Evolutionary conservation across 1,284 basidiomycete genomes (phyloP).

Genomic region (Marasmius fiardii): DNA sequence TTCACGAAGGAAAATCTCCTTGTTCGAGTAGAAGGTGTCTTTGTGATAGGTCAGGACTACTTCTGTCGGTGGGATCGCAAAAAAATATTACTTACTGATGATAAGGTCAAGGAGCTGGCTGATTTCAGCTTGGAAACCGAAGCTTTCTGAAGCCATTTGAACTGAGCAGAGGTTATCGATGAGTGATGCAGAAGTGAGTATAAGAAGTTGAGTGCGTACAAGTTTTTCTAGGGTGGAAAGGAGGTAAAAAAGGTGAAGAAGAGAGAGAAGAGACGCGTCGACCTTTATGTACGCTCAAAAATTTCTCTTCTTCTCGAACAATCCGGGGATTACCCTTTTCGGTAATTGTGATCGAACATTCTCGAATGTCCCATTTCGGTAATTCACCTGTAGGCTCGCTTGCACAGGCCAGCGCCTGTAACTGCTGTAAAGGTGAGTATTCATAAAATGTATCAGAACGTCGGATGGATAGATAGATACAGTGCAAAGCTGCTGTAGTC

Average conservation of each 20-base stretch:
- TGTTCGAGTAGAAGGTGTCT: slow-evolving; percentile 99
- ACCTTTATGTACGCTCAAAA: slow-evolving; percentile 36
- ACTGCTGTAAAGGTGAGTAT: no score
- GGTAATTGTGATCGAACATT: slow-evolving; percentile 32
- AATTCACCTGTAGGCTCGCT: not conserved
- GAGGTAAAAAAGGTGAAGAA: slow-evolving; percentile 4
- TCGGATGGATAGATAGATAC: no score
- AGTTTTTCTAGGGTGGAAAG: slow-evolving; percentile 10
- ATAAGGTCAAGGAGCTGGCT: slow-evolving; percentile 90
- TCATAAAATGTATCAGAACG: no score
- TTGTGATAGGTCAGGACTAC: slow-evolving; percentile 3
- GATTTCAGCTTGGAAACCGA: slow-evolving; percentile 97
- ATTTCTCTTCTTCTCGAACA: slow-evolving; percentile 52
- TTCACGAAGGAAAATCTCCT: slow-evolving; percentile 98
- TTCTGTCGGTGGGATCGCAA: slow-evolving; percentile 4
- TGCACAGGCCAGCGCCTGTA: not conserved
- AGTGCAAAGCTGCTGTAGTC: no score
- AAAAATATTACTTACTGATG: slow-evolving; percentile 59
- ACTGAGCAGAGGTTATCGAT: slow-evolving; percentile 3
- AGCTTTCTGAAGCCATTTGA: slow-evolving; percentile 79
- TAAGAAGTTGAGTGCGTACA: not conserved
- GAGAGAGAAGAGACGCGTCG: slow-evolving; percentile 1
- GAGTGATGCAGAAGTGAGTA: not conserved
- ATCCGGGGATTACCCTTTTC: slow-evolving; percentile 28
- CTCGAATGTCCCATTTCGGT: slow-evolving; percentile 27